phyloP scores from a whole-genome alignment of 257 asterid genomes.

The Capsicum pubescens region DNA sequence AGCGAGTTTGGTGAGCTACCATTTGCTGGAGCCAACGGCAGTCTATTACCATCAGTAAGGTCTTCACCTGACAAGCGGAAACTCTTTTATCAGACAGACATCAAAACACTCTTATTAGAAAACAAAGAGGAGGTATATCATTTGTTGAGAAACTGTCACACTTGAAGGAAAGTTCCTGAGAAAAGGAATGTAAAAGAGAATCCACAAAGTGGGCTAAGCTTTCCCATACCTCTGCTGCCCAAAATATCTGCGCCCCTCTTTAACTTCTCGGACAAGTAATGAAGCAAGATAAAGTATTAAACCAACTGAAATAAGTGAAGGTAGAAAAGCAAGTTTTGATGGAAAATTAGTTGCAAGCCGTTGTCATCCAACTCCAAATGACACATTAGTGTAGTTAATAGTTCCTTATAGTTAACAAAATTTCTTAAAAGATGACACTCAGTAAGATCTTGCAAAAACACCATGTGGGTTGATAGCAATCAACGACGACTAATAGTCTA shows the following conservation, averaged over 20 bases:
- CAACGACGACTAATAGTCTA: not conserved
- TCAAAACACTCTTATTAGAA: not conserved
- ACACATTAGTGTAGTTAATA: not conserved
- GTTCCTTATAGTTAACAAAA: not conserved
- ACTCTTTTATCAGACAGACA: not conserved
- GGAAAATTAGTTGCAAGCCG: not conserved
- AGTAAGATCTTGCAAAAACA: not conserved
- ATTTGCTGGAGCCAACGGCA: constrained; percentile 52
- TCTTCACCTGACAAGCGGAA: constrained; percentile 58
- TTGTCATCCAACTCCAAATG: not conserved
- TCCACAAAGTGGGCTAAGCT: not conserved
- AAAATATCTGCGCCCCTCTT: not conserved
- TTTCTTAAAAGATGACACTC: not conserved
- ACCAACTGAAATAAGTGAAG: not conserved
- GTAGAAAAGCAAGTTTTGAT: not conserved
- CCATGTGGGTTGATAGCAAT: not conserved
- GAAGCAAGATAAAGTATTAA: constrained; percentile 12
- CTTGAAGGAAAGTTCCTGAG: not conserved
- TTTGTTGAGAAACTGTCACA: not conserved
- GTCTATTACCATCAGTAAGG: constrained; percentile 43
- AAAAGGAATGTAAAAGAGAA: not conserved
- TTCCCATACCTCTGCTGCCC: not conserved
- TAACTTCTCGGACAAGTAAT: not conserved
- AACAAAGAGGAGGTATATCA: not conserved
- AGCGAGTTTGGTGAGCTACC: constrained; percentile 63